A percentile compares a stretch with the other conserved stretches of the same genome.
Evolutionary conservation across 2,329 filamentous ascomycete species (phyloP).

Genomic region (Cladophialophora yegresii): DNA sequence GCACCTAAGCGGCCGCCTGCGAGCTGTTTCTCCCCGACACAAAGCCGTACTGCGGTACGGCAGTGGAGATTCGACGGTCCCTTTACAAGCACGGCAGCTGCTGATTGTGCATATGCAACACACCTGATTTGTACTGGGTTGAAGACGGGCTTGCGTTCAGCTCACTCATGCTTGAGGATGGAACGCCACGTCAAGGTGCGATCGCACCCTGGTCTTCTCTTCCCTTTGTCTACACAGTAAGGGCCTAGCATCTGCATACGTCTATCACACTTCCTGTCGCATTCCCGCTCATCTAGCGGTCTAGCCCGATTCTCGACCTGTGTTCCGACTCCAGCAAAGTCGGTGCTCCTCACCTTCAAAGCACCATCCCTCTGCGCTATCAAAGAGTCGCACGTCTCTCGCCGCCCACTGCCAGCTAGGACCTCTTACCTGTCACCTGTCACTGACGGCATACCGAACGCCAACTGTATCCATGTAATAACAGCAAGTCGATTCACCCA

Average conservation of each 20-base stretch:
- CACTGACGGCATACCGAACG: neutral
- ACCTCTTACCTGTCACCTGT: neutral
- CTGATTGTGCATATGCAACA: neutral
- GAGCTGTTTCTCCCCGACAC: neutral
- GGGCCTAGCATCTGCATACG: neutral
- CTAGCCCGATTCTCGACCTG: neutral
- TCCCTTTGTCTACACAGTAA: neutral
- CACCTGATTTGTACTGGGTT: neutral
- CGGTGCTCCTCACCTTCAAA: slow-evolving; percentile 1
- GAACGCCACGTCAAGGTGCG: neutral
- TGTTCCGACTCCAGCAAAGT: neutral
- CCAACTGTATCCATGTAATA: slow-evolving; percentile 1
- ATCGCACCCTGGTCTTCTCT: slow-evolving; percentile 3
- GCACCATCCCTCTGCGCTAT: neutral
- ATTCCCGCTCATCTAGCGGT: neutral
- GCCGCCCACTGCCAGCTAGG: neutral
- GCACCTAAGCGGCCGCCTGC: neutral
- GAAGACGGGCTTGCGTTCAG: neutral
- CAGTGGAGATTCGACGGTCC: too few species aligned
- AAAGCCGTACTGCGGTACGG: too few species aligned
- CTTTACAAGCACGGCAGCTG: neutral
- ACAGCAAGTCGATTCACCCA: neutral
- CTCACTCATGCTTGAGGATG: neutral
- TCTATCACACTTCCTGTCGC: slow-evolving; percentile 19
- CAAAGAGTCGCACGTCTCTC: neutral